Evolutionary conservation across 805 yeast genomes (phyloP).

Genomic region (Candida succiphila): DNA sequence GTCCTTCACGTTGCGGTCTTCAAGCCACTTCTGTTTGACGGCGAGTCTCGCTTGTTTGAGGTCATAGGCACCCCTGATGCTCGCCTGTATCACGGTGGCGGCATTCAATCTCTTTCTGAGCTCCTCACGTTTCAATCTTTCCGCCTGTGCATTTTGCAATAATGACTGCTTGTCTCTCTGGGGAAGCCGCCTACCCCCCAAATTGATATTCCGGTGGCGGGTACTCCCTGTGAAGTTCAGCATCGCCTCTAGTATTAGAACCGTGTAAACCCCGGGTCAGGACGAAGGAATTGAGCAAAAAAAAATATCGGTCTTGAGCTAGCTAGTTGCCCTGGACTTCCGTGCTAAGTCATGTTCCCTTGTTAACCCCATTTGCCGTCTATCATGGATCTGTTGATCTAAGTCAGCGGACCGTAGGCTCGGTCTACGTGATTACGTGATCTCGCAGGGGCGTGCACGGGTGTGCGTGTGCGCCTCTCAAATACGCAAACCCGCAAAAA

Average conservation of each 20-base stretch:
- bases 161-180: slow-evolving; percentile 29
- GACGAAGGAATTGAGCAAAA: too few species aligned
- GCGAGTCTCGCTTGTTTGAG: slow-evolving; percentile 6
- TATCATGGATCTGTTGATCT: too few species aligned
- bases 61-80: slow-evolving; percentile 32
- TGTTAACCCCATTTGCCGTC: too few species aligned
- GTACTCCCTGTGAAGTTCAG: slow-evolving; percentile 25
- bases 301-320: too few species aligned
- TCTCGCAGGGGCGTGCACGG: too few species aligned
- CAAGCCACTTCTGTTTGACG: not conserved
- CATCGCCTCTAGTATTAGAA: not conserved
- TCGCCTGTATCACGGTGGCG: slow-evolving; percentile 38
- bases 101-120: slow-evolving; percentile 40
- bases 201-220: slow-evolving; percentile 36
- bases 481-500: too few species aligned
- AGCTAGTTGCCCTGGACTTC: too few species aligned
- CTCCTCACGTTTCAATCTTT: slow-evolving; percentile 56
- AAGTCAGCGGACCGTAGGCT: too few species aligned
- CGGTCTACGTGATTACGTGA: too few species aligned
- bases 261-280: not conserved
- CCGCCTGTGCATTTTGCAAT: slow-evolving; percentile 55
- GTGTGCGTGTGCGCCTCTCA: too few species aligned
- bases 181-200: slow-evolving; percentile 21
- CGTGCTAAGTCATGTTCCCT: too few species aligned
- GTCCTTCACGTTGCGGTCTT: not conserved